Base-by-base conservation (phyloP, 129 eudicot genomes). In the Flaveria bidentis region DNA sequence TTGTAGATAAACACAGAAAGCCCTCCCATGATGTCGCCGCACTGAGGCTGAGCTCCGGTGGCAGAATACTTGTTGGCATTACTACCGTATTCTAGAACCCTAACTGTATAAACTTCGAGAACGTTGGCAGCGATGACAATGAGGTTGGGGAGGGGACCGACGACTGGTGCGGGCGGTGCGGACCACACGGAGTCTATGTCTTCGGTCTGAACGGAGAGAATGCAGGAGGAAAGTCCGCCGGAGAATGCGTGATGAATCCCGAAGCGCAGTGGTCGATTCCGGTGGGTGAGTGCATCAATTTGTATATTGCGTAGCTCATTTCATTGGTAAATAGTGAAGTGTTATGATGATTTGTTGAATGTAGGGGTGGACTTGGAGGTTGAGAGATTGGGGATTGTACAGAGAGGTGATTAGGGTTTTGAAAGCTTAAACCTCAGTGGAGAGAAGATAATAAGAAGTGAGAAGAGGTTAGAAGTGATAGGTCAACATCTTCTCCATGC, bases 1-100 rank as follows among this genome's bases (percentile, higher is more conserved):
- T 20, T 25, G 22, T 36, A 76, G 1, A 30, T n/a, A 55, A 15
- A 76, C 11, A 13, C 50, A 2, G 89, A 83, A 0, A 91, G 66
- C 11, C 97, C 99, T 9, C 90, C 88, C 86, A 94, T 77, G 36
- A 89, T 69, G 2, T 92, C 99, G 16, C 97, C 97, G n/a, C 99
- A 96, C 75, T 84, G 89, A 1, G 88, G 85, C 74, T 86, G 95
- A 1, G 55, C 49, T 9, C 78, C 73, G 1, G 57, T 33, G 51
- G 69, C 78, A 17, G 76, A 20, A 50, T 81, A 88, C 70, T 78
- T 55, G 30, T 46, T 44, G 10, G 55, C 41, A 9, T 55, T 51
- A 20, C 76, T 87, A 11, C 79, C 73, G 15, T 84, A 89, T 51
- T 91, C 94, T 39, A 73, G 84, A 84, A 91, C 82, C 83, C 97